phyloP scores from a whole-genome alignment of 2,329 filamentous ascomycete species.

The Septoria linicola region DNA sequence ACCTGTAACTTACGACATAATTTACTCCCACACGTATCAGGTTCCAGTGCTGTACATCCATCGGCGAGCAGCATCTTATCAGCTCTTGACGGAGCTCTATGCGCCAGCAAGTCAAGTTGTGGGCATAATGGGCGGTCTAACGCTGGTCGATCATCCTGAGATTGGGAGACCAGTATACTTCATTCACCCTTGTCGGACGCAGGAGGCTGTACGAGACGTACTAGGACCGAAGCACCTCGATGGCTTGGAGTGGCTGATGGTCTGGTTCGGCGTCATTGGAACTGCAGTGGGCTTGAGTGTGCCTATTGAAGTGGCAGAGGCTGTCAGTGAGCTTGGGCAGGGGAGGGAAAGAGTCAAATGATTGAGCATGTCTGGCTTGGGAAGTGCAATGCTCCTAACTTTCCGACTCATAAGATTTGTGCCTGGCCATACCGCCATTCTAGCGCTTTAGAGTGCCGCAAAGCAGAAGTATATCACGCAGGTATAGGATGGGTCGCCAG shows the following conservation, averaged over 20 bases:
- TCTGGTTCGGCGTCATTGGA: constrained; percentile 88
- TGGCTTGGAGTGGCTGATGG: constrained; percentile 69
- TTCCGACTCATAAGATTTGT: no score
- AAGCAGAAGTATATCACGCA: no score
- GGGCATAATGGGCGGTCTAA: constrained; percentile 38
- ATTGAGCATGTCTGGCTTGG: no score
- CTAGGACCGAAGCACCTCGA: no score
- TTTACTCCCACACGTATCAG: constrained; percentile 46
- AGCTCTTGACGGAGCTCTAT: constrained; percentile 40
- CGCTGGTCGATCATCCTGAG: constrained; percentile 69
- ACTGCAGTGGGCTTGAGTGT: constrained; percentile 68
- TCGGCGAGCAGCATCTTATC: constrained; percentile 37
- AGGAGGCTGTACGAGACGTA: constrained; percentile 69
- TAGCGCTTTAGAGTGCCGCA: no score
- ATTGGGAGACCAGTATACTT: constrained; percentile 80
- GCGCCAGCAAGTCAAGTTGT: constrained; percentile 36
- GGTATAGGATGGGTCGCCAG: no score
- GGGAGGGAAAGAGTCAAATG: no score
- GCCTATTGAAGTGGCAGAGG: constrained; percentile 26
- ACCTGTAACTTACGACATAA: constrained; percentile 40
- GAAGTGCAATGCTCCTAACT: no score
- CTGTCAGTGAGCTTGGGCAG: no score
- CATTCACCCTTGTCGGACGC: constrained; percentile 87
- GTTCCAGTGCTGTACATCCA: constrained; percentile 48
- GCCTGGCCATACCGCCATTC: no score